phyloP scores from a whole-genome alignment of 2,329 filamentous ascomycete genomes.

The Leptoxyphium fumago region DNA sequence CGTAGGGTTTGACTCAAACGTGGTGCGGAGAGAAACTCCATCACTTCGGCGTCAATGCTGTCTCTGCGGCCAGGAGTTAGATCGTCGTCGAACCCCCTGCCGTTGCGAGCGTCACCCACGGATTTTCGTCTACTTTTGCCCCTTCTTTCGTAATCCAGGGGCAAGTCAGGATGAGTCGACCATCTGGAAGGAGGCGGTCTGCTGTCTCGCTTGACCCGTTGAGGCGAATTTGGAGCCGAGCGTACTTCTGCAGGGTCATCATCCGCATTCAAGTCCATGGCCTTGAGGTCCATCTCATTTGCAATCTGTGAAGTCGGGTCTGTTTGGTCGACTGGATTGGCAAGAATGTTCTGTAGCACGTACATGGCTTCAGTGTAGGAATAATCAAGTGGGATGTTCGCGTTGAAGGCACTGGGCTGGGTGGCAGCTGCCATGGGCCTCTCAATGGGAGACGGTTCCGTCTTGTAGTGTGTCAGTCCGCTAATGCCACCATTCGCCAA shows the following conservation, averaged over 20 bases:
- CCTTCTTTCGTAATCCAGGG: constrained; percentile 11
- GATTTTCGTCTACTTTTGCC: constrained; percentile 16
- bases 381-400: constrained; percentile 13
- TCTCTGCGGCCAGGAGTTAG: constrained; percentile 45
- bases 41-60: constrained; percentile 77
- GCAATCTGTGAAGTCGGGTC: not conserved
- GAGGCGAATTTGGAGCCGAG: not conserved
- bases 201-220: not conserved
- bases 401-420: not conserved
- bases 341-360: constrained; percentile 6
- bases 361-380: constrained; percentile 16
- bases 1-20: constrained; percentile 76
- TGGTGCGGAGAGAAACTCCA: constrained; percentile 68
- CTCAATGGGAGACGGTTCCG: constrained; percentile 1
- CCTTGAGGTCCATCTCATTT: not conserved
- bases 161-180: constrained; percentile 15
- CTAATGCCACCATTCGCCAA: not conserved
- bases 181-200: constrained; percentile 8
- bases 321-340: not conserved
- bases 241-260: not conserved
- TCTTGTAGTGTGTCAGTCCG: too few relatives aligned
- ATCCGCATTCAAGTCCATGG: not conserved
- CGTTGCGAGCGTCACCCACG: constrained; percentile 21
- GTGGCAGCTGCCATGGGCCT: constrained; percentile 10
- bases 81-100: constrained; percentile 24